Evolutionary conservation across 495 filamentous ascomycete species (phyloP).

Genomic region (Lentithecium fluviatile): DNA sequence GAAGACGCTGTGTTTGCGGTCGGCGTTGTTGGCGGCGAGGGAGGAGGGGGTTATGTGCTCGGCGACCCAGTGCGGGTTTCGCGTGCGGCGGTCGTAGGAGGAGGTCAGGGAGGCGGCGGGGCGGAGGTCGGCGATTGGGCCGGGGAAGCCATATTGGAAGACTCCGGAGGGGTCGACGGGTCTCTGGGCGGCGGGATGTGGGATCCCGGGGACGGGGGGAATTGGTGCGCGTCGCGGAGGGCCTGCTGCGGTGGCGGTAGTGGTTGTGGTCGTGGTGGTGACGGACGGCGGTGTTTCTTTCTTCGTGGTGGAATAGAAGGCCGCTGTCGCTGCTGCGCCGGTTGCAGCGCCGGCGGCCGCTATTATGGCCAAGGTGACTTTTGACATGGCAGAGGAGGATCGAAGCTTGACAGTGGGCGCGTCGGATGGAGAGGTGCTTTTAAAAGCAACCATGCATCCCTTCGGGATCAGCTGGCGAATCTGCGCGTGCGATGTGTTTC

Average conservation of each 20-base stretch:
- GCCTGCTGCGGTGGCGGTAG: conserved; percentile 50
- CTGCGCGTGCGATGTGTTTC: conserved; percentile 35
- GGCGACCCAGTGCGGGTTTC: conserved; percentile 92
- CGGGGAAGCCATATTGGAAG: conserved; percentile 96
- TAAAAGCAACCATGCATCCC: neutral
- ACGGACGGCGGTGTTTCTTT: conserved; percentile 48
- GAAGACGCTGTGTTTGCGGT: conserved; percentile 82
- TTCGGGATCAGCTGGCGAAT: conserved; percentile 29
- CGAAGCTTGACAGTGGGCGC: neutral
- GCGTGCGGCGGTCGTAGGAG: conserved; percentile 84
- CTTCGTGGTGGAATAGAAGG: conserved; percentile 66
- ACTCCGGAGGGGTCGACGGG: conserved; percentile 81
- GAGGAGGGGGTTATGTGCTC: conserved; percentile 97
- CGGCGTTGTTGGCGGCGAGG: conserved; percentile 67
- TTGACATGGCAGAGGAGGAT: conserved; percentile 39
- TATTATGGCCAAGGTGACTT: conserved; percentile 73
- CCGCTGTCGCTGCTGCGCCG: conserved; percentile 78
- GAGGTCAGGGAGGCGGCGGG: conserved; percentile 72
- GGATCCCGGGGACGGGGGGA: conserved; percentile 20
- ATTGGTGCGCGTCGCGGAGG: conserved; percentile 37
- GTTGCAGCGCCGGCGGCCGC: conserved; percentile 86
- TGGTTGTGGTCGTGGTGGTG: conserved; percentile 44
- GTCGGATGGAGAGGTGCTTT: neutral
- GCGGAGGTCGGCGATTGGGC: conserved; percentile 80
- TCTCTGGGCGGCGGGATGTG: conserved; percentile 44